Evolutionary conservation across 1,139 yeast species (phyloP).

Genomic region (Martiniozyma asiatica): DNA sequence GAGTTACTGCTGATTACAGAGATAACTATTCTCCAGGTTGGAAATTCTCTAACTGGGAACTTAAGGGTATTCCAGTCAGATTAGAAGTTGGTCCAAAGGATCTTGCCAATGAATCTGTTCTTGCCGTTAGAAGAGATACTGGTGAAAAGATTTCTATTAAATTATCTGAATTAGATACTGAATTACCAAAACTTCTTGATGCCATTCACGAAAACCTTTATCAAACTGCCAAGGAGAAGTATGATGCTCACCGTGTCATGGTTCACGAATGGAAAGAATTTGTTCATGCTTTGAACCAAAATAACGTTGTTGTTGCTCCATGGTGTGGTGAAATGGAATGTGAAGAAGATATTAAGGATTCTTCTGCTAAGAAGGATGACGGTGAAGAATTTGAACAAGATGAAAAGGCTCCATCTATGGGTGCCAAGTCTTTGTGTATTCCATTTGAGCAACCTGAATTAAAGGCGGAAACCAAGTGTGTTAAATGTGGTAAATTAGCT

Average conservation of each 20-base stretch:
- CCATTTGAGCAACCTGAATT: constrained; percentile 86
- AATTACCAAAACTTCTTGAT: constrained; percentile 67
- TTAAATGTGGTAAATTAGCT: constrained; percentile 69
- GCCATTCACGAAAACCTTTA: constrained; percentile 68
- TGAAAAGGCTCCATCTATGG: constrained; percentile 97
- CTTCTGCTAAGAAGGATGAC: constrained; percentile 69
- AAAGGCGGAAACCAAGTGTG: constrained; percentile 72
- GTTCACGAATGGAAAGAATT: constrained; percentile 87
- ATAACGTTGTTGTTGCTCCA: constrained; percentile 85
- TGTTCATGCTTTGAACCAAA: constrained; percentile 83
- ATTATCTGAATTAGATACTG: constrained; percentile 51
- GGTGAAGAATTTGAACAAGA: constrained; percentile 82
- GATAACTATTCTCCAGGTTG: constrained; percentile 96
- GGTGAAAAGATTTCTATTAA: constrained; percentile 61
- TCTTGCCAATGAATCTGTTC: constrained; percentile 62
- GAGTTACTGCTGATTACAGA: constrained; percentile 80
- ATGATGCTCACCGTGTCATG: constrained; percentile 68
- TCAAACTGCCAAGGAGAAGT: constrained; percentile 66
- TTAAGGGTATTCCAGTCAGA: constrained; percentile 91
- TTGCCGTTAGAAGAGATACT: constrained; percentile 89
- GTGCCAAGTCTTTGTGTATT: constrained; percentile 96
- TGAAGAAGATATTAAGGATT: constrained; percentile 94
- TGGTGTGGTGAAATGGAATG: constrained; percentile 95
- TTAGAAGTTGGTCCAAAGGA: constrained; percentile 96
- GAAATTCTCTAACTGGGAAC: constrained; percentile 97